These are phyloP conservation scores for Leccinum pachyderme DNA, from an alignment of 1,284 basidiomycete genomes.

Conservation along the genomic window DNA sequence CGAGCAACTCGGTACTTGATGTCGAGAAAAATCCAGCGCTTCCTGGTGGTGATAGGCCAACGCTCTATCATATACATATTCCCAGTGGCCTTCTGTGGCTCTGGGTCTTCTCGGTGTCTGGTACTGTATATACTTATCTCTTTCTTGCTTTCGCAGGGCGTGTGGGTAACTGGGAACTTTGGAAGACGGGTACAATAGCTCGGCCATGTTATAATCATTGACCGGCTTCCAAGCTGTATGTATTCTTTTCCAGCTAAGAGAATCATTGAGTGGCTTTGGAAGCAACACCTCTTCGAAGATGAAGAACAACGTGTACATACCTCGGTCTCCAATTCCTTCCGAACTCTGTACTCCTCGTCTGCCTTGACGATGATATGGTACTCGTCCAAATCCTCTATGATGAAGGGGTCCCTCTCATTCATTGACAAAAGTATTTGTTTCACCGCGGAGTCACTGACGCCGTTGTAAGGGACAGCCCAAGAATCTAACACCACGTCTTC, in stretches of 20 bases:
- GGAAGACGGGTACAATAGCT: not conserved
- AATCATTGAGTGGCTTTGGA: not conserved
- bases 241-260: conserved; percentile 39
- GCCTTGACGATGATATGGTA: conserved; percentile 81
- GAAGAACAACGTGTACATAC: conserved; percentile 35
- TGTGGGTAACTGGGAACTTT: not conserved
- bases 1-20: not conserved
- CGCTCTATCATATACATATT: not conserved
- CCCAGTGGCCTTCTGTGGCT: not conserved
- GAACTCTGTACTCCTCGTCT: conserved; percentile 74
- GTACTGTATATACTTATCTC: not conserved
- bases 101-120: not conserved
- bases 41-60: not conserved
- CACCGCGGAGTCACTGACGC: conserved; percentile 77
- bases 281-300: not conserved
- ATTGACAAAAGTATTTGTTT: conserved; percentile 85
- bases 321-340: conserved; percentile 73
- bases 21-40: not conserved
- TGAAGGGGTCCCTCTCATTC: conserved; percentile 77
- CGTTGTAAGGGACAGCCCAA: not conserved
- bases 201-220: conserved; percentile 9
- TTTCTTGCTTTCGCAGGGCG: not conserved
- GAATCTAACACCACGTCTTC: not conserved
- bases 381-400: conserved; percentile 87
- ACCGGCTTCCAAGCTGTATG: conserved; percentile 39